Percentiles rank a stretch among this genome's conserved stretches.
Evolutionary conservation across 1,284 basidiomycete genomes (phyloP).

Genomic region (Coriolopsis trogii): DNA sequence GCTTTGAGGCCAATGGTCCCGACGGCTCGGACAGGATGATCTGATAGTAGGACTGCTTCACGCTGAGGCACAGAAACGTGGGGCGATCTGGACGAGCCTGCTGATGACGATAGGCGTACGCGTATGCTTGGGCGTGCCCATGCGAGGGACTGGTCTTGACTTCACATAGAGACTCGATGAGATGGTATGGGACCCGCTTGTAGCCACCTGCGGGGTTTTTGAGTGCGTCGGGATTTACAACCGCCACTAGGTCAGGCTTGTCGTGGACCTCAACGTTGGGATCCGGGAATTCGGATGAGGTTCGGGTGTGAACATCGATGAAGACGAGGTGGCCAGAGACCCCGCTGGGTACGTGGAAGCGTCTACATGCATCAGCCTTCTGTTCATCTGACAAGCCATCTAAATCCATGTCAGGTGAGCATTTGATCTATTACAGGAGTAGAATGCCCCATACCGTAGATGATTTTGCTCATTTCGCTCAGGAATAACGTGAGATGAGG

Average conservation of each 20-base stretch:
- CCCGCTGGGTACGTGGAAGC: background rate
- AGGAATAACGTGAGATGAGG: background rate
- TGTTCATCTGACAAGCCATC: background rate
- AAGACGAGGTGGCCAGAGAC: background rate
- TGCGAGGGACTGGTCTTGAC: background rate
- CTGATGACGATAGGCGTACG: background rate
- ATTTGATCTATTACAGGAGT: background rate
- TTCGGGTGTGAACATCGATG: background rate
- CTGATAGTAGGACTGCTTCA: background rate
- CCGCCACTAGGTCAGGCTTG: background rate
- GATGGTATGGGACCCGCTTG: background rate
- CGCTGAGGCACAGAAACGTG: background rate
- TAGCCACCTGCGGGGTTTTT: background rate
- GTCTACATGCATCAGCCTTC: background rate
- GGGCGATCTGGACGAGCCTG: background rate
- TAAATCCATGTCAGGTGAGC: background rate
- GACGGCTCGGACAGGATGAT: background rate
- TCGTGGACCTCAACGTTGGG: background rate
- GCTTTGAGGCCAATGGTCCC: background rate
- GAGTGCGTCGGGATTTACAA: background rate
- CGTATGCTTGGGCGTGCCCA: background rate
- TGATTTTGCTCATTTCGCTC: background rate
- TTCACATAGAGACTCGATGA: background rate
- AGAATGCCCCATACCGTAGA: background rate
- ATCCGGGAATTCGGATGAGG: background rate